Conservation (phyloP, 2,329 filamentous ascomycete genomes). For the Aspergillaceae sp. region DNA sequence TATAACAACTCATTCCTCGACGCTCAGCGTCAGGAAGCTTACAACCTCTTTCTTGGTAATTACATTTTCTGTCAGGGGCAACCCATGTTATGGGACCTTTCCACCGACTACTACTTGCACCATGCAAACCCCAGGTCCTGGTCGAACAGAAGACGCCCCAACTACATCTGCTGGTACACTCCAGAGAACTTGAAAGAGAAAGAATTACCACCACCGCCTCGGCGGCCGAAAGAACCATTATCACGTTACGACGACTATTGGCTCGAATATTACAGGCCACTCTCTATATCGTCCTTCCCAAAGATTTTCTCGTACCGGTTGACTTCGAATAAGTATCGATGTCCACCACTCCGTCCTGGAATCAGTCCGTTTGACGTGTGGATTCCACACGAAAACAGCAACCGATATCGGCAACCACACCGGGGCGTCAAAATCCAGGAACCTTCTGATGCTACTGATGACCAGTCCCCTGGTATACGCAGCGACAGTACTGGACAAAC, state of each 20-base stretch:
- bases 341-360: conserved; percentile 62
- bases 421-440: conserved; percentile 60
- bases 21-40: conserved; percentile 94
- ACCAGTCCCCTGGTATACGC: conserved; percentile 23
- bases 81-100: conserved; percentile 93
- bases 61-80: conserved; percentile 82
- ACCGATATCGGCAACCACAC: conserved; percentile 46
- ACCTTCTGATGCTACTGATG: conserved; percentile 42
- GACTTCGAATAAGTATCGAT: conserved; percentile 70
- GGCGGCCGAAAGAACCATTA: conserved; percentile 22
- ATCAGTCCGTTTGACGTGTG: conserved; percentile 82
- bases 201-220: conserved; percentile 43
- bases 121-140: conserved; percentile 73
- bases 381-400: conserved; percentile 46
- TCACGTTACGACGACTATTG: conserved; percentile 83
- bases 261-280: conserved; percentile 90
- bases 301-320: conserved; percentile 92
- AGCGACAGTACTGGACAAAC: conserved; percentile 22
- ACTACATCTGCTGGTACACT: conserved; percentile 88
- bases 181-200: conserved; percentile 60
- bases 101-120: conserved; percentile 93
- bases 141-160: conserved; percentile 52
- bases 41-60: conserved; percentile 93
- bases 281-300: conserved; percentile 75
- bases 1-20: conserved; percentile 99